A percentile compares a stretch with the other conserved stretches of the same genome.
Evolutionary conservation across 371 early-diverging fungal species (phyloP).

Genomic region (Paraphysoderma sedebokerense): DNA sequence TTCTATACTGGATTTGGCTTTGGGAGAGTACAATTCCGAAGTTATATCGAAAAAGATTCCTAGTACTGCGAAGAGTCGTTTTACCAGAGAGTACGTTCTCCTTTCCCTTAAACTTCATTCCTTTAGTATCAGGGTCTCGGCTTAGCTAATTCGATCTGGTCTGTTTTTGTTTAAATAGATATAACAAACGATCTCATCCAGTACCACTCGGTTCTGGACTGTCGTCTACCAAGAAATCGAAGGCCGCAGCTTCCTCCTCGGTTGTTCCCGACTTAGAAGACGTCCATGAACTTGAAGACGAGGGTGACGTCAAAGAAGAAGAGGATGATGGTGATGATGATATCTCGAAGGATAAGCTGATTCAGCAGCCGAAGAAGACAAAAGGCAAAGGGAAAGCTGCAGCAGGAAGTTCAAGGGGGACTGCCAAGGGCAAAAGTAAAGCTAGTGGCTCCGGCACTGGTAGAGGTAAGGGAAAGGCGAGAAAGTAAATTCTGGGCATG

Average conservation of each 20-base stretch:
- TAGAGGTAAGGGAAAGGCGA: too few species aligned
- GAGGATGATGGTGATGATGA: slow-evolving; percentile 24
- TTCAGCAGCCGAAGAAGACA: too few species aligned
- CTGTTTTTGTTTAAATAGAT: slow-evolving; percentile 22
- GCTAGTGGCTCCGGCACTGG: too few species aligned
- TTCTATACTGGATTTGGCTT: slow-evolving; percentile 53
- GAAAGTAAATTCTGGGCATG: too few species aligned
- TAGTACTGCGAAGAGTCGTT: slow-evolving; percentile 49
- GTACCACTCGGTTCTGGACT: slow-evolving; percentile 37
- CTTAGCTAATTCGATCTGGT: background rate
- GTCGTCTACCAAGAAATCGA: slow-evolving; percentile 30
- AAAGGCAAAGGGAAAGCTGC: too few species aligned
- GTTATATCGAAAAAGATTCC: slow-evolving; percentile 40
- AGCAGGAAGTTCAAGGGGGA: too few species aligned
- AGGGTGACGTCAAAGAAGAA: slow-evolving; percentile 26
- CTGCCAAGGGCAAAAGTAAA: too few species aligned
- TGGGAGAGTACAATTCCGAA: slow-evolving; percentile 23
- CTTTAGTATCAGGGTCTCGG: slow-evolving; percentile 1
- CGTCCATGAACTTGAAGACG: slow-evolving; percentile 33
- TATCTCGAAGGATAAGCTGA: slow-evolving; percentile 25
- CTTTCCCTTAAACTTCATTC: background rate
- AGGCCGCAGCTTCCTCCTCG: slow-evolving; percentile 8
- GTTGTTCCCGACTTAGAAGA: slow-evolving; percentile 43
- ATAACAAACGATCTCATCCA: slow-evolving; percentile 57
- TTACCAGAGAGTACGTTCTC: slow-evolving; percentile 53